These are phyloP conservation scores for Chamaecrista fasciculata DNA, from an alignment of 306 rosid species.

Conservation along the genomic window DNA sequence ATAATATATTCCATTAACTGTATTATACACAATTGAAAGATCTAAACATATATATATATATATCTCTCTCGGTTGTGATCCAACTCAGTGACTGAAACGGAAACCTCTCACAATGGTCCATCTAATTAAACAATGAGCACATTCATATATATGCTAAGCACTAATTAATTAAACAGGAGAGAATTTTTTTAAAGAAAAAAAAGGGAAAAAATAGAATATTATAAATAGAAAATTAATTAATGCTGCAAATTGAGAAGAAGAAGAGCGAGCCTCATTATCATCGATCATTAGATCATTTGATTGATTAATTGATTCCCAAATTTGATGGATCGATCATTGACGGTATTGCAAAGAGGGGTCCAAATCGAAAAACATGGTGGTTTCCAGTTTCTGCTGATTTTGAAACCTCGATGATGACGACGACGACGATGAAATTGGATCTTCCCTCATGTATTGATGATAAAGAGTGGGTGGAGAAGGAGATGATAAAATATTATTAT, in stretches of 20 bases:
- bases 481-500: neutral
- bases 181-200: too few species aligned
- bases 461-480: too few species aligned
- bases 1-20: slow-evolving; percentile 25
- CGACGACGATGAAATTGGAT: slow-evolving; percentile 33
- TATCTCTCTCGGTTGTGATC: slow-evolving; percentile 26
- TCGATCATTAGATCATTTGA: too few species aligned
- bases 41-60: slow-evolving; percentile 22
- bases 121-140: too few species aligned
- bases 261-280: slow-evolving; percentile 13
- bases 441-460: slow-evolving; percentile 36
- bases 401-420: slow-evolving; percentile 40
- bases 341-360: slow-evolving; percentile 55
- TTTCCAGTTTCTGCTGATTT: slow-evolving; percentile 44
- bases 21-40: slow-evolving; percentile 51
- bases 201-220: neutral
- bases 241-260: slow-evolving; percentile 21
- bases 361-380: slow-evolving; percentile 53
- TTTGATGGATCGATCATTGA: slow-evolving; percentile 31
- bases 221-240: slow-evolving; percentile 21
- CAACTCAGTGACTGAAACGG: too few species aligned
- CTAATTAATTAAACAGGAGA: slow-evolving; percentile 21
- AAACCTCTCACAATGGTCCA: slow-evolving; percentile 15
- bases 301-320: slow-evolving; percentile 23
- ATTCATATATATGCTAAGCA: slow-evolving; percentile 33